Evolutionary conservation across 257 asterid genomes (phyloP), one percentile per base, ranked within the genome.

Genomic region (Hygrophila difformis): DNA sequence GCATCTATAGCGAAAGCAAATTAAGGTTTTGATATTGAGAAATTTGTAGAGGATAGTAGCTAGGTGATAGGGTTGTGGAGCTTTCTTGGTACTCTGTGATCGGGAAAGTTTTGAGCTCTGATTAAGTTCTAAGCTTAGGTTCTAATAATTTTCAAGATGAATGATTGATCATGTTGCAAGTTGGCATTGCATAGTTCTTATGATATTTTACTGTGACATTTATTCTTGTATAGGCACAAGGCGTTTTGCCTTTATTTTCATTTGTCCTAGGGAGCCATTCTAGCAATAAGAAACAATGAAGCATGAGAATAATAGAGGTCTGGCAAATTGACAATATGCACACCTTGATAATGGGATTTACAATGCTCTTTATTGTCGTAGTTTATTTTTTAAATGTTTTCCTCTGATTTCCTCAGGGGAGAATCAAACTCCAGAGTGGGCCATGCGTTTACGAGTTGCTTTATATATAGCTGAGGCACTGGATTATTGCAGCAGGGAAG

Each of bases 371-470:
- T 33, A 26, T 20, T 51, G 7, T 57, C 48, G 44, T 20, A 2
- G 18, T 44, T 26, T 26, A 26, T 34, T 53, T 13, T 19, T 55
- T 18, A 34, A 45, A 14, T n/a, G 41, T 50, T 44, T 33, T 57
- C 53, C 20, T 62, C 29, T 22, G 26, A 57, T 57, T 34, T 55
- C 51, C 57, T 53, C 75, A 82, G 98, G 94, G 93, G 98, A 89
- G 72, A 82, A 76, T 68, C 98, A 85, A 66, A 89, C 98, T 55
- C 93, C 82, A 41, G 96, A 82, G 70, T 89, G 96, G 96, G 94
- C 96, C n/a, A 77, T 89, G 98, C 96, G 98, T 28, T 55, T 89
- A 49, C 70, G 98, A 62, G 98, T 89, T 60, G 98, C 98, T 68
- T 54, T 89, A 35, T 82, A 77, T 65, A 85, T 89, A 53, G 96